Base-by-base conservation (phyloP, 257 asterid genomes). In the Linaria vulgaris region DNA sequence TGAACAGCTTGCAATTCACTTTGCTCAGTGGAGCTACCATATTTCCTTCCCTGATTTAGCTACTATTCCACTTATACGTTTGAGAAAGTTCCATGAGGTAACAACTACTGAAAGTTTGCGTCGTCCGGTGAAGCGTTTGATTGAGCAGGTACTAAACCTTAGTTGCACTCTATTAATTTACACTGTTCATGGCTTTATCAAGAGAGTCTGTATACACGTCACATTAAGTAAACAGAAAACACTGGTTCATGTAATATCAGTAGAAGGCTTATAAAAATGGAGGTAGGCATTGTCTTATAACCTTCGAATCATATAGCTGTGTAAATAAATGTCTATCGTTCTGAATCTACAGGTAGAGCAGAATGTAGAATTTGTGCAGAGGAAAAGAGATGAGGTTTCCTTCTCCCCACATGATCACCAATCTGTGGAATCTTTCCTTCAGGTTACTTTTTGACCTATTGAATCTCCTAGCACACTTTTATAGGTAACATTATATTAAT, bases 31-130 rank as follows among this genome's bases (percentile, higher is more conserved):
- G 99, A 78, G 96, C 78, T 74, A 61, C 70, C 95, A 94, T 70
- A 85, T 94, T 58, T 85, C 97, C 46, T 94, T 87, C 71, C 95
- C 97, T 1, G 99, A 90, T 64, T 75, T 94, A 38, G 96, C 97
- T 69, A 78, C 86, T 59, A 77, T 84, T 70, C 96, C 99, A 24
- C 83, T 94, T 37, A 78, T 85, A 66, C 79, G 80, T 62, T 71
- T 94, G 74, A 77, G 80, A 54, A 90, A 77, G 79, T 80, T 85
- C 71, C 79, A 61, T 23, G 95, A 84, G 68, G 56, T 34, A 61
- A 72, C 88, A 17, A 72, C 74, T 53, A 21, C 65, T 46, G 99
- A 90, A 70, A 83, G 86, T 69, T 49, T 77, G 65, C 81, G 86
- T 31, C 88, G 91, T 34, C 53, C 69, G 56, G 75, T 94, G 66